phyloP scores from a whole-genome alignment of 768 basidiomycete genomes.

The Collybia mongolica region DNA sequence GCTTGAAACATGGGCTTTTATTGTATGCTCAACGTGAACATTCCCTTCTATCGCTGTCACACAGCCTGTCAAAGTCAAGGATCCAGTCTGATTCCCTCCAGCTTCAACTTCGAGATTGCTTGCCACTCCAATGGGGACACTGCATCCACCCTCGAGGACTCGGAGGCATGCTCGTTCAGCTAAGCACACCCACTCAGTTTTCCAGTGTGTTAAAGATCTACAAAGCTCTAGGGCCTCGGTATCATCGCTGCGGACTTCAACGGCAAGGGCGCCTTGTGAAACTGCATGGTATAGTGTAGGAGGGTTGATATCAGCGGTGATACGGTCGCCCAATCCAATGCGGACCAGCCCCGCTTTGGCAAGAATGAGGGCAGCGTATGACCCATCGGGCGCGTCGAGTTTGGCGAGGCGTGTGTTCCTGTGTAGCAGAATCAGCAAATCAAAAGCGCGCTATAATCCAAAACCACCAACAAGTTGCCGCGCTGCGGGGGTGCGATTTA shows the following conservation, averaged over 20 bases:
- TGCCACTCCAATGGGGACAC: conserved; percentile 88
- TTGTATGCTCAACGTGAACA: conserved; percentile 65
- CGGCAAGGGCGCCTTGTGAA: conserved; percentile 88
- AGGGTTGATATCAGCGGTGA: conserved; percentile 69
- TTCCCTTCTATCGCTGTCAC: conserved; percentile 83
- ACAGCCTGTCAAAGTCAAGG: conserved; percentile 70
- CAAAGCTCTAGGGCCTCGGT: conserved; percentile 60
- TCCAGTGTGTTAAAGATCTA: conserved; percentile 67
- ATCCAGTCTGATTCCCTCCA: conserved; percentile 23
- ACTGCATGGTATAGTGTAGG: conserved; percentile 87
- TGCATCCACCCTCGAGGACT: conserved; percentile 96
- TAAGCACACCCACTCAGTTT: conserved; percentile 71
- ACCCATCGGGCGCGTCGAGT: conserved; percentile 79
- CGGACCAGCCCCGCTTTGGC: conserved; percentile 92
- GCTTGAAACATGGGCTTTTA: conserved; percentile 49
- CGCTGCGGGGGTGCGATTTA: conserved; percentile 42
- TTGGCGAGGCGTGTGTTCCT: conserved; percentile 91
- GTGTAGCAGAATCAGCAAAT: conserved; percentile 9
- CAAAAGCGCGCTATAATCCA: conserved; percentile 5
- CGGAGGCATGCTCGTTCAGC: conserved; percentile 88
- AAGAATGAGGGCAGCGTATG: conserved; percentile 86
- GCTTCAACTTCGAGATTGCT: conserved; percentile 42
- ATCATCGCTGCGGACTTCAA: conserved; percentile 81
- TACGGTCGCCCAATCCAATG: conserved; percentile 68
- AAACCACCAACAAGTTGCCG: conserved; percentile 74